Evolutionary conservation across 169 alveolate species (phyloP), one percentile per base, ranked within the genome.

Genomic region (Ichthyophthirius multifiliis): DNA sequence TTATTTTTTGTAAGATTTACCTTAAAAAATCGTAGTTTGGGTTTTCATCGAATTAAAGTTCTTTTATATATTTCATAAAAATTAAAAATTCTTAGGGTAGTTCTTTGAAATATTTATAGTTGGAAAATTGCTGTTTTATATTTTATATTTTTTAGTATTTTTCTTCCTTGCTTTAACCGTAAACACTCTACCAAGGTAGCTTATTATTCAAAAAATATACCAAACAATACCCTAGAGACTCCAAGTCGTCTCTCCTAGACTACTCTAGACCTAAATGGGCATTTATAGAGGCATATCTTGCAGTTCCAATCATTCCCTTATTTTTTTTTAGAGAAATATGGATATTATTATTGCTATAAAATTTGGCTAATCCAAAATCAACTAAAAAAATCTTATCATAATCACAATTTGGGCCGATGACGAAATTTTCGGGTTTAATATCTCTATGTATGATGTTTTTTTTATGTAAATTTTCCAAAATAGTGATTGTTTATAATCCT

Each of bases 181-280:
- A 75, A 39, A 89, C 39, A 46, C 92, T 92, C 81, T 89, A 83
- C 96, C 96, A 92, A 13, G 96, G 96, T 43, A 92, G 77, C 35
- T 81, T 62, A 39, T 86, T 91, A 82, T 82, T 82, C 0, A 81
- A 83, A 30, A 92, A 83, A 83, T 89, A 92, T 3, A 90, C 86
- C 48, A 92, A 39, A 12, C 89, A 94, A 82, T 90, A 88, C 2
- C 90, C 94, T n/a, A 92, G 45, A 5, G 91, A 87, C 78, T 91
- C 95, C 15, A 91, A 71, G 83, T 91, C 95, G 76, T 91, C 95
- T 75, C 94, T 83, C 47, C 93, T 27, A 16, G 87, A 74, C 75
- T 91, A 83, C 47, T 91, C 95, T 62, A 18, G 63, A n/a, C 89
- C 89, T 18, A 76, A 32, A 67, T 83, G 89, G 18, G 86, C 83